Percentiles rank a stretch among this genome's conserved stretches.
Conservation (phyloP, 352 stramenopile genomes). For the Phytopythium ostracodes region DNA sequence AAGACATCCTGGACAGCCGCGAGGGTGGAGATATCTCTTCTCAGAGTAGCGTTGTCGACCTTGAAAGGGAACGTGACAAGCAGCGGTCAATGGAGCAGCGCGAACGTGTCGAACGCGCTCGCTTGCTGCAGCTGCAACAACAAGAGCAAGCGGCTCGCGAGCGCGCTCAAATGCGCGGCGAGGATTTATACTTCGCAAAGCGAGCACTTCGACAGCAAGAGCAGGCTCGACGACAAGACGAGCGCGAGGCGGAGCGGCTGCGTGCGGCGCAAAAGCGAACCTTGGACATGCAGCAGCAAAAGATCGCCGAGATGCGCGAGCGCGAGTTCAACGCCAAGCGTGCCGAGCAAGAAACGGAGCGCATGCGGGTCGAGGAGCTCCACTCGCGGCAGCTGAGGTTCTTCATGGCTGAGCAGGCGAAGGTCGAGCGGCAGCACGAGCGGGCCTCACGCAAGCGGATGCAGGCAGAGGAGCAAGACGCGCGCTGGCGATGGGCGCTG, state of each 20-base stretch:
- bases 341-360: constrained; percentile 20
- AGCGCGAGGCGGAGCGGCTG: constrained; percentile 13
- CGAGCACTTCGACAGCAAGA: constrained; percentile 38
- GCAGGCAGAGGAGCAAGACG: constrained; percentile 39
- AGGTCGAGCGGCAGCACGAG: constrained; percentile 32
- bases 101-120: constrained; percentile 20
- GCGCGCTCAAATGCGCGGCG: constrained; percentile 30
- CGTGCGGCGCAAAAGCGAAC: constrained; percentile 13
- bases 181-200: constrained; percentile 56
- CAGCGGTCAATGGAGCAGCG: constrained; percentile 4
- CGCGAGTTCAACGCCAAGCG: constrained; percentile 33
- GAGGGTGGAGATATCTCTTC: neutral
- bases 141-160: neutral
- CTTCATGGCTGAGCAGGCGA: constrained; percentile 23
- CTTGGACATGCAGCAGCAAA: constrained; percentile 38
- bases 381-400: constrained; percentile 38
- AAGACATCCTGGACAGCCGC: constrained; percentile 1
- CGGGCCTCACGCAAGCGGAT: constrained; percentile 36
- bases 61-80: neutral
- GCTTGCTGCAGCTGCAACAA: constrained; percentile 18
- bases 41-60: neutral
- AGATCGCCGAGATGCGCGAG: constrained; percentile 42
- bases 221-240: constrained; percentile 13
- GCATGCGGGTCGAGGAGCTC: constrained; percentile 50
- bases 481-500: constrained; percentile 26